These are phyloP conservation scores for Penicillium turbatum DNA, from an alignment of 495 filamentous ascomycete genomes.

Conservation along the genomic window DNA sequence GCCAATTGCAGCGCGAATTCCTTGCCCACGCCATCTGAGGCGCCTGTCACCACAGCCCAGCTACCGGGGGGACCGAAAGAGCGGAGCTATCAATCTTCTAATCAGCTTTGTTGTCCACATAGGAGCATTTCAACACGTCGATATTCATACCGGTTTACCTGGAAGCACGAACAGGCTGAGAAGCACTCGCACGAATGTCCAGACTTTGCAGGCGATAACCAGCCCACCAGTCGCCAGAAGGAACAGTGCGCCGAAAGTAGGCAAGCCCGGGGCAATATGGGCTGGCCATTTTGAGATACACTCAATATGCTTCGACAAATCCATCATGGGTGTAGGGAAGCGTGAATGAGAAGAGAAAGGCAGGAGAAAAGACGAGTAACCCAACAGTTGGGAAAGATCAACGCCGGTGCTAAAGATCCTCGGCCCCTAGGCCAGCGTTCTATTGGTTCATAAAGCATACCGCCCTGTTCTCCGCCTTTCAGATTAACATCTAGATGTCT, in stretches of 20 bases:
- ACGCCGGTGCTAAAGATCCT: slow-evolving; percentile 30
- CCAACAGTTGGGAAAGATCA: slow-evolving; percentile 22
- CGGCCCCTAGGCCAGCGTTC: slow-evolving; percentile 1
- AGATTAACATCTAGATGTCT: not conserved
- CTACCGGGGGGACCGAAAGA: slow-evolving; percentile 88
- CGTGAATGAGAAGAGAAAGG: slow-evolving; percentile 6
- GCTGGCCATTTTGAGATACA: slow-evolving; percentile 37
- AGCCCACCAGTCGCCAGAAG: slow-evolving; percentile 55
- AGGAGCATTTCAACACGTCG: slow-evolving; percentile 1
- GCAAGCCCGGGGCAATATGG: slow-evolving; percentile 36
- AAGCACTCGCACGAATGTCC: slow-evolving; percentile 61
- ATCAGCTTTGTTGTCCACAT: not conserved
- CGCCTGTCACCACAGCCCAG: slow-evolving; percentile 94
- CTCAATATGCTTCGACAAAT: slow-evolving; percentile 32
- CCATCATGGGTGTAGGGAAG: slow-evolving; percentile 28
- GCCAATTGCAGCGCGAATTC: slow-evolving; percentile 91
- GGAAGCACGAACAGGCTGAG: slow-evolving; percentile 74
- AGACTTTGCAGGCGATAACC: slow-evolving; percentile 51
- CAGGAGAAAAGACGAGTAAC: slow-evolving; percentile 20
- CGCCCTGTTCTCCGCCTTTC: not conserved
- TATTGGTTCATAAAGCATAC: not conserved
- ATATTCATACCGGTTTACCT: slow-evolving; percentile 51
- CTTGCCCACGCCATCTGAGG: slow-evolving; percentile 95
- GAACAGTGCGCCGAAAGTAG: slow-evolving; percentile 32
- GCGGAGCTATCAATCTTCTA: slow-evolving; percentile 56